Evolutionary conservation across 805 yeast species (phyloP).

Genomic region (Candida andamanensis): DNA sequence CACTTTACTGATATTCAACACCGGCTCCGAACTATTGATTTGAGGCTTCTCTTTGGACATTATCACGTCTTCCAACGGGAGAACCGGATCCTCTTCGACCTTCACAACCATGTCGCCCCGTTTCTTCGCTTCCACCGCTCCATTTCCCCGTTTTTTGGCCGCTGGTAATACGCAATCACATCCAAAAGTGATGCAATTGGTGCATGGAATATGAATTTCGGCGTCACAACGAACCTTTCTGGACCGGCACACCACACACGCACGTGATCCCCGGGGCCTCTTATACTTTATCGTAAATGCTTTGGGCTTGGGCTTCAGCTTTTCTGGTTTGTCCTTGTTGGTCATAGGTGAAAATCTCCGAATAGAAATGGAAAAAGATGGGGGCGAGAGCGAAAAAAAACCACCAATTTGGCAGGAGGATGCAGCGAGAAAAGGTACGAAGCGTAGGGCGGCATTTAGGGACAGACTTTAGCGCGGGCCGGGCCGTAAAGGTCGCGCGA

Average conservation of each 20-base stretch:
- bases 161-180: conserved; percentile 69
- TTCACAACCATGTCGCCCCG: conserved; percentile 1
- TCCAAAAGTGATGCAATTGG: conserved; percentile 65
- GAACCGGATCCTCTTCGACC: conserved; percentile 1
- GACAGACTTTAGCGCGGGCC: no score
- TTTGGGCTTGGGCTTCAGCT: conserved; percentile 25
- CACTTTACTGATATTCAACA: conserved; percentile 37
- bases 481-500: no score
- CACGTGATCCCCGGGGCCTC: conserved; percentile 61
- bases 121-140: conserved; percentile 10
- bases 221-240: conserved; percentile 81
- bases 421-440: no score
- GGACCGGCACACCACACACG: conserved; percentile 73
- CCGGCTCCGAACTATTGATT: conserved; percentile 26
- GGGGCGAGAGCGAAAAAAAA: no score
- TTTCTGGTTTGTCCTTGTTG: not conserved
- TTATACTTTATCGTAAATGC: conserved; percentile 44
- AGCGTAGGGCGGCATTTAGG: no score
- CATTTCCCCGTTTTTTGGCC: conserved; percentile 40
- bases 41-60: conserved; percentile 7
- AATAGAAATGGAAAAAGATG: no score
- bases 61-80: conserved; percentile 1
- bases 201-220: conserved; percentile 43
- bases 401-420: no score
- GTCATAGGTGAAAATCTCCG: no score